Base-by-base conservation (phyloP, 768 basidiomycete genomes). In the Naganishia randhawae region DNA sequence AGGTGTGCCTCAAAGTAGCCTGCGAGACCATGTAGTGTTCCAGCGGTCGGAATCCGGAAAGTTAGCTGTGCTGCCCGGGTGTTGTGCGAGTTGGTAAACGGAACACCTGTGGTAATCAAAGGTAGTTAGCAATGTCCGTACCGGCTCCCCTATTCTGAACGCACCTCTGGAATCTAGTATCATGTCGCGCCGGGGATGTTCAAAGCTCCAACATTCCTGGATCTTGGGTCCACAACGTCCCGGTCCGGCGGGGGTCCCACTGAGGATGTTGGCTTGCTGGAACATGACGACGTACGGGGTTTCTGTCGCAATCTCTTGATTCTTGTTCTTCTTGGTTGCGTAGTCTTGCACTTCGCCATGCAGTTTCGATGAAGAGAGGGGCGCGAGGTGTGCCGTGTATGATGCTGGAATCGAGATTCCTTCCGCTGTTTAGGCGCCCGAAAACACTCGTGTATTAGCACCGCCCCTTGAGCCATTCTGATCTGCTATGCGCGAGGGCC, bases 281-380 rank as follows among this genome's bases (percentile, higher is more conserved):
- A 99, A 92, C 94, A 98, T 95, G 69, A 98, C 96, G 19, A 99
- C 96, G 74, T 98, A 98, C 0, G 96, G 95, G 35, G 93, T 97
- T 81, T 99, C 96, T 67, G 89, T 78, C 29, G 86, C 85, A 78
- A 90, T 91, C 37, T 85, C 81, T 48, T 81, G 54, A 22, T 51
- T 66, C 50, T 70, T 70, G 42, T 57, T 50, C 78, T 39, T 74
- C 70, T 53, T 62, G 27, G 72, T 70, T 85, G 87, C 74, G 85
- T 89, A 63, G 82, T 66, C 86, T 25, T 77, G 83, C 0, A 92
- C 91, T 75, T 94, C 91, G 69, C 88, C 88, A 81, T 88, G 90
- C 13, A 99, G 83, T 78, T 94, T 97, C 2, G 92, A 89, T 1
- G 94, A 96, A 4, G 94, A 92, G 65, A 99, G 81, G 0, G 96